Conservation (phyloP, 257 asterid species). For the Solanum bulbocastanum region DNA sequence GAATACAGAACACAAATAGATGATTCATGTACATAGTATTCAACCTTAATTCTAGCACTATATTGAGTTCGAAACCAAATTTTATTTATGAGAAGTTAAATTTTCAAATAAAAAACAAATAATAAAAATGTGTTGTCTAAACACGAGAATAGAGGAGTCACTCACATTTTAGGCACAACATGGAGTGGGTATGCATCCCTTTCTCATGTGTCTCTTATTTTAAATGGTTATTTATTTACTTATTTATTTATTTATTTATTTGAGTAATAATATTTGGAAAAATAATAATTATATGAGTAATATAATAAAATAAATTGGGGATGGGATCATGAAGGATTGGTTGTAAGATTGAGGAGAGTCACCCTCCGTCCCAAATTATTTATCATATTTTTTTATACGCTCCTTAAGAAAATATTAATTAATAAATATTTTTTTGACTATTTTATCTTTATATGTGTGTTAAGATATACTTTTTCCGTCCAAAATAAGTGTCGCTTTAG, state of each 20-base stretch:
- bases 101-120: neutral
- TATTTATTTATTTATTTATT: neutral
- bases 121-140: neutral
- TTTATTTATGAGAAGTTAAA: neutral
- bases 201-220: conserved; percentile 15
- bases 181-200: conserved; percentile 17
- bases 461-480: neutral
- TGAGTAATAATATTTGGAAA: neutral
- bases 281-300: neutral
- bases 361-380: neutral
- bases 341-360: neutral
- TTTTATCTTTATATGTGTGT: neutral
- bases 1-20: neutral
- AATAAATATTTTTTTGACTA: neutral
- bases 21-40: neutral
- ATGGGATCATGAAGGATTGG: neutral
- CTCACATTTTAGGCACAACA: conserved; percentile 19
- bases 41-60: neutral
- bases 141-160: neutral
- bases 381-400: neutral
- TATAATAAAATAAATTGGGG: neutral
- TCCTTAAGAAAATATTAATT: neutral
- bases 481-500: neutral
- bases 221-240: neutral
- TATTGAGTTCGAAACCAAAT: neutral